Conservation (phyloP, 805 yeast genomes). For the Geotrichum ghanense region DNA sequence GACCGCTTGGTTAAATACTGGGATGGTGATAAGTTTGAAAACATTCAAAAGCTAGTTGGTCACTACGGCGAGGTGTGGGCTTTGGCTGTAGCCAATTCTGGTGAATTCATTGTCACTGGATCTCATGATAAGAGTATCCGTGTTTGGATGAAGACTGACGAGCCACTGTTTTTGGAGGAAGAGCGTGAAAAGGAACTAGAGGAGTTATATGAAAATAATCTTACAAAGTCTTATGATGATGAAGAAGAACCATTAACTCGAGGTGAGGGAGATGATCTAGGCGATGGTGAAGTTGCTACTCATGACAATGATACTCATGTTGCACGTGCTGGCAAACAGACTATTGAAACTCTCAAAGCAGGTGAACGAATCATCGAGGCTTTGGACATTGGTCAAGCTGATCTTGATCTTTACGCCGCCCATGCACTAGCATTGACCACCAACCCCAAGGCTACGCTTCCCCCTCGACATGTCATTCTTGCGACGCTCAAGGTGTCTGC, state of each 20-base stretch:
- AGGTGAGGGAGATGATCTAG: conserved; percentile 29
- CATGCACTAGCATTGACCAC: conserved; percentile 36
- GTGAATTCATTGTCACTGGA: conserved; percentile 62
- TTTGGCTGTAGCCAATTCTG: conserved; percentile 58
- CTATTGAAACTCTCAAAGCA: conserved; percentile 83
- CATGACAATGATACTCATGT: conserved; percentile 43
- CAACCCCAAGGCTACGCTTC: conserved; percentile 38
- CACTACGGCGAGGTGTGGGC: conserved; percentile 96
- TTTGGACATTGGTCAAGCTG: conserved; percentile 67
- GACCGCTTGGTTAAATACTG: conserved; percentile 88
- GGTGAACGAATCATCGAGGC: conserved; percentile 93
- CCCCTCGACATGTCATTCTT: conserved; percentile 60
- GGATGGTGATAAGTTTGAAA: conserved; percentile 97
- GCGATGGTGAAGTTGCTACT: conserved; percentile 28
- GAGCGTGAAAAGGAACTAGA: conserved; percentile 94
- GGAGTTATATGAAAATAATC: conserved; percentile 74
- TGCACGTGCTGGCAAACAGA: conserved; percentile 61
- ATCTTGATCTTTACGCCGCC: conserved; percentile 44
- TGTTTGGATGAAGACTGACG: conserved; percentile 89
- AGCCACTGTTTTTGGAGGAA: conserved; percentile 93
- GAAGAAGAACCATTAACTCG: conserved; percentile 26
- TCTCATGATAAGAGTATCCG: conserved; percentile 92
- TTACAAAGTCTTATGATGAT: conserved; percentile 61
- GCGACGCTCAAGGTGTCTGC: conserved; percentile 63
- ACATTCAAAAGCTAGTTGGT: conserved; percentile 74